Conservation (phyloP, 2,329 filamentous ascomycete species). For the Colletotrichum coccodes region DNA sequence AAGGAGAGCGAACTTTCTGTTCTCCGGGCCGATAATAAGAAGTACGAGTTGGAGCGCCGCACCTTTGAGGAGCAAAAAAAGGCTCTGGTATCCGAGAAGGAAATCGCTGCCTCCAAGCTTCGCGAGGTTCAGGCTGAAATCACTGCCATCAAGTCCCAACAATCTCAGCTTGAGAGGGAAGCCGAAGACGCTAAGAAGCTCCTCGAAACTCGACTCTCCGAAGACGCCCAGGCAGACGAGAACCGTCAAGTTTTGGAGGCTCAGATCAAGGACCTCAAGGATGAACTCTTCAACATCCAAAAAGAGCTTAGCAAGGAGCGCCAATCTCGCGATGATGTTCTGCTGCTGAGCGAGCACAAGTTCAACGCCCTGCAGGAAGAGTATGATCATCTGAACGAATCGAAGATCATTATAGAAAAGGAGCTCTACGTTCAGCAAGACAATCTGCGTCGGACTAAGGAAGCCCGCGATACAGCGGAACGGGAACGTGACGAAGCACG, state of each 20-base stretch:
- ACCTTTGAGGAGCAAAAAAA: slow-evolving; percentile 83
- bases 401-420: slow-evolving; percentile 97
- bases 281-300: slow-evolving; percentile 85
- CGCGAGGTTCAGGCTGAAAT: slow-evolving; percentile 89
- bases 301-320: slow-evolving; percentile 90
- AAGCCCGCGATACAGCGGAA: slow-evolving; percentile 82
- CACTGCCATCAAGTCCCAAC: slow-evolving; percentile 86
- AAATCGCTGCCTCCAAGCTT: slow-evolving; percentile 79
- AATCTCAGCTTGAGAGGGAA: slow-evolving; percentile 86
- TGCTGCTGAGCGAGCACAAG: slow-evolving; percentile 90
- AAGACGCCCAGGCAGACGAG: slow-evolving; percentile 86
- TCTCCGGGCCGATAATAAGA: slow-evolving; percentile 85
- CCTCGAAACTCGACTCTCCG: slow-evolving; percentile 87
- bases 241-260: slow-evolving; percentile 85
- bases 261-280: slow-evolving; percentile 88
- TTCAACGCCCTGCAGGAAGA: slow-evolving; percentile 84
- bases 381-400: slow-evolving; percentile 86
- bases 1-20: slow-evolving; percentile 95
- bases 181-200: slow-evolving; percentile 87
- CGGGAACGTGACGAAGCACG: slow-evolving; percentile 91
- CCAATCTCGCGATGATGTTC: slow-evolving; percentile 93
- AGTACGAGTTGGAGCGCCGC: slow-evolving; percentile 82
- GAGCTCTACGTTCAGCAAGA: slow-evolving; percentile 97
- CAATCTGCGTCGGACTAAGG: slow-evolving; percentile 84
- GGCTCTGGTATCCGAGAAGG: slow-evolving; percentile 78